Evolutionary conservation across 2,329 filamentous ascomycete species (phyloP).

Genomic region (Botryotinia calthae): DNA sequence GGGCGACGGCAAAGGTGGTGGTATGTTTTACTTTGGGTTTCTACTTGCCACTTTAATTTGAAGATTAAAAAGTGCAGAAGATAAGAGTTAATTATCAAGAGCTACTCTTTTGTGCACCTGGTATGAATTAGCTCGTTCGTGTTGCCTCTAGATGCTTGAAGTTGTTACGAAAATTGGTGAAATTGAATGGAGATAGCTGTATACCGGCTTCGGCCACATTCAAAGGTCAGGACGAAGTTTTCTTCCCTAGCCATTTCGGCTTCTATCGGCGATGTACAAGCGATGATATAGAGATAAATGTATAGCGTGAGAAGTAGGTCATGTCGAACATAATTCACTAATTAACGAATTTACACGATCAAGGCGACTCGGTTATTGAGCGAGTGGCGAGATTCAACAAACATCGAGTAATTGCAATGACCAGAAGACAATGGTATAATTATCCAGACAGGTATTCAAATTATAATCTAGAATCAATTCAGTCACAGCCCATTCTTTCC

Average conservation of each 20-base stretch:
- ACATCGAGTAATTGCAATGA: accelerated
- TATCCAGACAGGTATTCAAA: background rate
- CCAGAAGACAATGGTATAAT: background rate
- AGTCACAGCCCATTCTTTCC: background rate
- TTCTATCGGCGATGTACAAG: background rate
- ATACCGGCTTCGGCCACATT: background rate
- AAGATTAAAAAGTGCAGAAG: accelerated
- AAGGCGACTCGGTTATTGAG: too few relatives aligned
- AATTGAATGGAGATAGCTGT: background rate
- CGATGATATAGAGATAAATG: background rate
- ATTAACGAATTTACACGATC: background rate
- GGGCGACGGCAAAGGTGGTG: background rate
- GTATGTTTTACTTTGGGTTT: background rate
- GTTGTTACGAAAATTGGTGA: background rate
- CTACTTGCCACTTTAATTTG: background rate
- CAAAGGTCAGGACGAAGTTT: accelerated
- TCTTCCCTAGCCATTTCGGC: background rate
- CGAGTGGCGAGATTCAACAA: background rate
- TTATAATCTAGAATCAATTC: background rate
- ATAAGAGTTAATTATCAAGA: background rate
- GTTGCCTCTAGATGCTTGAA: background rate
- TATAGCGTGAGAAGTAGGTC: background rate
- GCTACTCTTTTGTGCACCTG: background rate
- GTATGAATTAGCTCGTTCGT: background rate
- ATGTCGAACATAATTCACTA: background rate